Evolutionary conservation across 1,284 basidiomycete genomes (phyloP).

Genomic region (Taiwanofungus camphoratus): DNA sequence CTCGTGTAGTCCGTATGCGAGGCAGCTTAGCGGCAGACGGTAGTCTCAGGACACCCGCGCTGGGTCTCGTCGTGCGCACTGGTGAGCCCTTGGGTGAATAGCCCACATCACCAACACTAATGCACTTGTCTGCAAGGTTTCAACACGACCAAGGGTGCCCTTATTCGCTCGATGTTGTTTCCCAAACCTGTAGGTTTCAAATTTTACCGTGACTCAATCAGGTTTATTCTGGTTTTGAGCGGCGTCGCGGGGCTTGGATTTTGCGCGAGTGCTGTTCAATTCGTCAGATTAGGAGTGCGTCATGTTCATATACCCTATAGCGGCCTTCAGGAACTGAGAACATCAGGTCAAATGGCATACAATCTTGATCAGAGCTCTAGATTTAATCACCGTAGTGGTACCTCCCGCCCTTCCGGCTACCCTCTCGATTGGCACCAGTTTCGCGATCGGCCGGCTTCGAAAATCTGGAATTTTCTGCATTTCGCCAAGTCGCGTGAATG

Average conservation of each 20-base stretch:
- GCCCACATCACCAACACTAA: neutral
- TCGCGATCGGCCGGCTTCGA: conserved; percentile 87
- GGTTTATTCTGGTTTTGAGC: conserved; percentile 92
- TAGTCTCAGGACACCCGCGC: conserved; percentile 56
- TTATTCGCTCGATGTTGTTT: conserved; percentile 97
- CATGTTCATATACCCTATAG: neutral
- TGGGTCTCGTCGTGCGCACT: conserved; percentile 89
- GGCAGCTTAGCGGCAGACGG: conserved; percentile 53
- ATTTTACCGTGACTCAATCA: conserved; percentile 96
- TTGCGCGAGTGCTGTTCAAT: conserved; percentile 85
- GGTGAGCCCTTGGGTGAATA: conserved; percentile 44
- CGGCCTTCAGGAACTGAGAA: conserved; percentile 8
- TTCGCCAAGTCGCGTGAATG: conserved; percentile 93
- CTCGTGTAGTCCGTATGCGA: conserved; percentile 89
- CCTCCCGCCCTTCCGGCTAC: conserved; percentile 97
- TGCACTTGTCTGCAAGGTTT: conserved; percentile 54
- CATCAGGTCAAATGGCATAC: conserved; percentile 85
- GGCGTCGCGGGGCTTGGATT: conserved; percentile 88
- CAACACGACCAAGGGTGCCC: conserved; percentile 95
- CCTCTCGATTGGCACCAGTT: conserved; percentile 95
- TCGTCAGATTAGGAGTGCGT: conserved; percentile 81
- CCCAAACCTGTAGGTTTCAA: conserved; percentile 98
- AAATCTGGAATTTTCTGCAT: conserved; percentile 94
- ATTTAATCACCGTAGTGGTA: conserved; percentile 97
- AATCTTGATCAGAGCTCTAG: conserved; percentile 88